phyloP scores from a whole-genome alignment of 768 basidiomycete genomes.

The Goffeauzyma gilvescens region DNA sequence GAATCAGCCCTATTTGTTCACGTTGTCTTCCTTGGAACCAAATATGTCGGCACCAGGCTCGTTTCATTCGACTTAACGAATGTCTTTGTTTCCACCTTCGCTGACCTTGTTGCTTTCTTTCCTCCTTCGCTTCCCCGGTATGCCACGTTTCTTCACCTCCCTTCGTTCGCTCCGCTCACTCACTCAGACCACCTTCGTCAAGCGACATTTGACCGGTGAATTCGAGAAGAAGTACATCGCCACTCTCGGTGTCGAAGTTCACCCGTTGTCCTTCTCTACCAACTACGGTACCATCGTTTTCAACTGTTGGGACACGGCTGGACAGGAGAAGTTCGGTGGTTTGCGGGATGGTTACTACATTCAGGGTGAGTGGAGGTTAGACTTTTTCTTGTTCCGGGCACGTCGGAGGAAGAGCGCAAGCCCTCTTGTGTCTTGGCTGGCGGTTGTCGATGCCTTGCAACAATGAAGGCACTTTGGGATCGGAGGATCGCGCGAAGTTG shows the following conservation, averaged over 20 bases:
- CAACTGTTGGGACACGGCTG: slow-evolving; percentile 99
- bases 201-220: slow-evolving; percentile 98
- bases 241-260: slow-evolving; percentile 98
- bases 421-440: neutral
- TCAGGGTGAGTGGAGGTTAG: slow-evolving; percentile 14
- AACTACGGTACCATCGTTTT: slow-evolving; percentile 98
- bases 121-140: too few relatives aligned
- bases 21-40: too few relatives aligned
- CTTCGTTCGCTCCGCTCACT: too few relatives aligned
- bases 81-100: too few relatives aligned
- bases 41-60: too few relatives aligned
- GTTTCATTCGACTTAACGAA: too few relatives aligned
- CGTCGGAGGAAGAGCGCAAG: neutral
- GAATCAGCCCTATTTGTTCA: too few relatives aligned
- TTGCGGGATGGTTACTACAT: slow-evolving; percentile 60
- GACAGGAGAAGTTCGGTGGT: slow-evolving; percentile 99
- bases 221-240: slow-evolving; percentile 99
- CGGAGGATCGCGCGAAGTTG: too few relatives aligned
- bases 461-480: neutral
- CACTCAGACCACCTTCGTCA: slow-evolving; percentile 79
- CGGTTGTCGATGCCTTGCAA: neutral
- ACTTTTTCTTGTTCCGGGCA: neutral
- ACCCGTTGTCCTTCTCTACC: slow-evolving; percentile 86
- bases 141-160: too few relatives aligned
- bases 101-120: too few relatives aligned